Evolutionary conservation across 2,329 filamentous ascomycete genomes (phyloP), one percentile per base, ranked within the genome.

Genomic region (Cercospora berteroae): DNA sequence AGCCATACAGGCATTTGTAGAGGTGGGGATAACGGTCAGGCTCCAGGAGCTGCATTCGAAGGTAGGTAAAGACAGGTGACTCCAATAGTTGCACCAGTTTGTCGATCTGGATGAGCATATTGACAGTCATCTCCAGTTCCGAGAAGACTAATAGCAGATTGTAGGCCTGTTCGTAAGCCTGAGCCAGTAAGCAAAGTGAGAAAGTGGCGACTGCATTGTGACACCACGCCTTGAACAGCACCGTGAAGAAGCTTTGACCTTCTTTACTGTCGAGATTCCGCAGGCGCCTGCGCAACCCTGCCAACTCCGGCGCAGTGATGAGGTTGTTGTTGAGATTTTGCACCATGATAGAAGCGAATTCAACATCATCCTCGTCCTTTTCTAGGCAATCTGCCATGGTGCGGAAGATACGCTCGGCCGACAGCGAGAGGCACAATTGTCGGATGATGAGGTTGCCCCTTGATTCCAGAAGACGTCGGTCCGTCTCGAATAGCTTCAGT

Each of bases 311-410:
- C 0, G 96, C 95, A 1, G 96, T 99, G 72, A 99, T 97, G 64
- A 99, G 88, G 75, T 99, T 99, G 79, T 99, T 99, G 82, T 99
- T 99, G 62, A 99, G 85, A 75, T 98, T 98, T 79, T 99, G 95
- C 31, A 99, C 93, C 95, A 99, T 99, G 74, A 99, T 98, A 77
- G 94, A 97, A 16, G 95, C 94, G 80, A 99, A 99, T 78, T 99
- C 96, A 50, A 99, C 88, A 77, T 99, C 95, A 80, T 86, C 82
- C 72, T 98, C 95, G 79, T 99, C 95, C 76, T 94, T 96, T 79
- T 98, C 95, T 9, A 99, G 91, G 73, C 95, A 97, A 74, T 99
- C 95, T 27, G 95, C 96, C 70, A 99, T 84, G 2, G 93, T 98
- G 33, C 95, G 89, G 76, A 98, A 99, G 67, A 99, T 99, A 56